Base-by-base conservation (phyloP, 345 rosid species). In the Linum tenue region DNA sequence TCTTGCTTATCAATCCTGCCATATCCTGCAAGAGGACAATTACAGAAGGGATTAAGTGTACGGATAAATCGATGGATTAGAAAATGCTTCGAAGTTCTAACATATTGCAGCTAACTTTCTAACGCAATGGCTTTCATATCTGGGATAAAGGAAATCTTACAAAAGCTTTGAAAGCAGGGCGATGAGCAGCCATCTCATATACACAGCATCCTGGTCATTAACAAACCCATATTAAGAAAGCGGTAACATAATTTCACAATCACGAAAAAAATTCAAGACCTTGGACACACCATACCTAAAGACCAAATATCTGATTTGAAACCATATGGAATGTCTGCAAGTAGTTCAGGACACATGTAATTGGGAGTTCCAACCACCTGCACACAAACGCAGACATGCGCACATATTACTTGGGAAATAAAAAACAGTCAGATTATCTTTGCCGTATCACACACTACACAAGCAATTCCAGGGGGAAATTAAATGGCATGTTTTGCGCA, bases 311-410 rank as follows among this genome's bases (percentile, higher is more conserved):
- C 99, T 55, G 97, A 94, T 77, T 94, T 94, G 70, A 90, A 94
- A 70, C 99, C 99, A 75, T 94, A 94, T 58, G 99, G 97, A 68
- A 94, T 94, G 76, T 90, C 99, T 37, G 97, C 89, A 74, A 90
- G 97, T 66, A 94, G 82, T 72, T 94, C 99, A 15, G 99, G 99
- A 75, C 99, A 94, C 97, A 94, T 94, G 80, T 90, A 94, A 76
- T 94, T 94, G 63, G 97, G 99, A 75, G 99, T 94, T 77, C 99
- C 99, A 80, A 94, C 99, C 64, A 94, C 97, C 99, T 94, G 81
- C 74, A 69, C 37, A 70, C 56, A 55, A 12, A 69, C 51, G 39
- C 41, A 37, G n/a, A 55, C 55, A 64, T 31, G 31, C 22, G 60
- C 59, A 55, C 31, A 38, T 12, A 55, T 62, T 62, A 72, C 62